Base-by-base conservation (phyloP, 345 rosid species). In the Populus davidiana region DNA sequence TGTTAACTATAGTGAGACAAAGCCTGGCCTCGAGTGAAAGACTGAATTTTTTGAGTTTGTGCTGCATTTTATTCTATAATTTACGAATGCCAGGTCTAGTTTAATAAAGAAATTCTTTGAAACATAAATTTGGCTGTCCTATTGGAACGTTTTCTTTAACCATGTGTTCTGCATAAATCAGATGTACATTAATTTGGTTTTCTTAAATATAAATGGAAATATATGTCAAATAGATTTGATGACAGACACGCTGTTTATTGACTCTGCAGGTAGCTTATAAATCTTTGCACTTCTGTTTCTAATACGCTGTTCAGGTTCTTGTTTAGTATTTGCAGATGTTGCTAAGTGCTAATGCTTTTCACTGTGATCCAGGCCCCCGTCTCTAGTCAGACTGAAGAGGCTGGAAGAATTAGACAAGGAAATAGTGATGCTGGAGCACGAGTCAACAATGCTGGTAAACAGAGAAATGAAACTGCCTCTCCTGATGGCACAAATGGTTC, bases 381-480 rank as follows among this genome's bases (percentile, higher is more conserved):
- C 59, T 79, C 82, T 73, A 73, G 67, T 76, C 87, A 84, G 84
- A 44, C 69, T 70, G 88, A 83, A 25, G 84, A 83, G 25, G 86
- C 73, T n/a, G 86, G 78, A 67, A 78, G 74, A 74, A 50, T 77
- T 71, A 73, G 73, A 65, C 69, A 77, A 80, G 76, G 72, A 62
- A 79, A 13, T 17, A 71, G 77, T 38, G 75, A 74, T 56, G 73
- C 52, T 64, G 69, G 67, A 20, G 76, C 79, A 78, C 85, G 65
- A 77, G 75, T 43, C 33, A 84, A 78, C 68, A 62, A 69, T 74
- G 69, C 75, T 21, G 84, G 75, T 17, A 83, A 74, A 81, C 78
- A 75, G 89, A 86, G 70, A 74, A 87, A 71, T 78, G 84, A 80
- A 16, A 64, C 73, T 71, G 71, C 76, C 52, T 71, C 73, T 70